Conservation (phyloP, 441 rosid genomes). For the Syzygium malaccense region DNA sequence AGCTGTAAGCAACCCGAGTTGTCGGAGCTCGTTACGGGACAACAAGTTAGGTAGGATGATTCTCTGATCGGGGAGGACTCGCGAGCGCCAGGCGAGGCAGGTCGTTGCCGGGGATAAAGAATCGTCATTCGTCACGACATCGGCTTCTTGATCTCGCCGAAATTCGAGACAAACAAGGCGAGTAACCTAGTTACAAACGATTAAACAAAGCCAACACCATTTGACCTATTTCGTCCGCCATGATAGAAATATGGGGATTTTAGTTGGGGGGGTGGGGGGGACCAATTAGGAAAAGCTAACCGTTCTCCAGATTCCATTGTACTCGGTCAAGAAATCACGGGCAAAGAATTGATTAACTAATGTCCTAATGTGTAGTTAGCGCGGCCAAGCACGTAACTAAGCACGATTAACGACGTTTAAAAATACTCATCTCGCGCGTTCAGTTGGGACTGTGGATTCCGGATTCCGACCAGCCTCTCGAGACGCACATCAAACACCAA, state of each 20-base stretch:
- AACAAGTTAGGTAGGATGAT: not conserved
- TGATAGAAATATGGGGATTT: not conserved
- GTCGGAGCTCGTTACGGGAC: fast-evolving
- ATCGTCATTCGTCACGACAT: not conserved
- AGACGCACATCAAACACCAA: not conserved
- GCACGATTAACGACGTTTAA: not conserved
- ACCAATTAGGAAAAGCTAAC: not conserved
- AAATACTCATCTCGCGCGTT: not conserved
- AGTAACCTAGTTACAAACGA: not conserved
- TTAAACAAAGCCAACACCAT: not conserved
- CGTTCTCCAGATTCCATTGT: not conserved
- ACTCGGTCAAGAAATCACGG: not conserved
- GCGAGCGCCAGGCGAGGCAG: too few species aligned
- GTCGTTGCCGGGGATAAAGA: too few species aligned
- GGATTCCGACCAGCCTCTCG: not conserved
- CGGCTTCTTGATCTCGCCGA: not conserved
- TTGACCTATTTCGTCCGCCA: not conserved
- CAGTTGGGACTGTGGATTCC: not conserved
- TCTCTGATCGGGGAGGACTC: not conserved
- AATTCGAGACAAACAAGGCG: not conserved
- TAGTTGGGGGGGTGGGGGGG: not conserved
- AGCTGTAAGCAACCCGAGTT: fast-evolving
- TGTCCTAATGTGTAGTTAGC: not conserved
- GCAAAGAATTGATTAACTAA: not conserved
- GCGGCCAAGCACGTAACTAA: not conserved